A percentile compares a stretch with the other conserved stretches of the same genome.
Evolutionary conservation across 768 basidiomycete genomes (phyloP).

Genomic region (Kwoniella sp.): DNA sequence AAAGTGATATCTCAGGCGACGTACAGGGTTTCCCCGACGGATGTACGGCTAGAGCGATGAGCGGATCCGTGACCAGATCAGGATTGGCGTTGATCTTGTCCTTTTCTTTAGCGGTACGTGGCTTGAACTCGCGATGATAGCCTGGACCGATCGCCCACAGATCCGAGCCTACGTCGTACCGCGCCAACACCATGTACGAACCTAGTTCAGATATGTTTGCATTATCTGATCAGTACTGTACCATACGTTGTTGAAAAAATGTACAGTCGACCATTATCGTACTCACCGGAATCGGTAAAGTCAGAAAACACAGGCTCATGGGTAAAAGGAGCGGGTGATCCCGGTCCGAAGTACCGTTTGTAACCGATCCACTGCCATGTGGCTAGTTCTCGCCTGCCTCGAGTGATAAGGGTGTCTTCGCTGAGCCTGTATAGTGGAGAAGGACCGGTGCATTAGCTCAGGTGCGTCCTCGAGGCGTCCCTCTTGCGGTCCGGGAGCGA

Average conservation of each 20-base stretch:
- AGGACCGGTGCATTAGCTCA: not conserved
- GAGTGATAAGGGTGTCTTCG: slow-evolving; percentile 29
- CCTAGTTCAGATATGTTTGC: not conserved
- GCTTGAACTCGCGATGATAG: slow-evolving; percentile 11
- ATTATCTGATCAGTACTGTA: not conserved
- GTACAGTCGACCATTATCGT: not conserved
- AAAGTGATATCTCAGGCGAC: slow-evolving; percentile 9
- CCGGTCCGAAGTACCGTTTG: slow-evolving; percentile 15
- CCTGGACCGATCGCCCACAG: slow-evolving; percentile 7
- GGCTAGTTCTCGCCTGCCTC: slow-evolving; percentile 6
- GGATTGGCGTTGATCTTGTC: not conserved
- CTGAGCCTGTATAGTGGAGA: slow-evolving; percentile 14
- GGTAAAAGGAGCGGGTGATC: not conserved
- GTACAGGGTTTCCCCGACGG: not conserved
- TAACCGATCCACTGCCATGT: slow-evolving; percentile 38
- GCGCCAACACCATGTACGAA: slow-evolving; percentile 7
- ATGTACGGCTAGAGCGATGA: slow-evolving; percentile 9
- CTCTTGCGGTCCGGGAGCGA: too few species aligned
- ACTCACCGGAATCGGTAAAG: slow-evolving; percentile 26
- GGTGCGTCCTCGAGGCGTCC: too few species aligned
- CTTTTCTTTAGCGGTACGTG: not conserved
- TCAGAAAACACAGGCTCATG: slow-evolving; percentile 10
- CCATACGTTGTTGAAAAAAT: not conserved
- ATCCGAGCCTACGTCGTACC: slow-evolving; percentile 1
- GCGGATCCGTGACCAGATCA: slow-evolving; percentile 11